Evolutionary conservation across 768 basidiomycete species (phyloP).

Genomic region (Kwoniella shandongensis): DNA sequence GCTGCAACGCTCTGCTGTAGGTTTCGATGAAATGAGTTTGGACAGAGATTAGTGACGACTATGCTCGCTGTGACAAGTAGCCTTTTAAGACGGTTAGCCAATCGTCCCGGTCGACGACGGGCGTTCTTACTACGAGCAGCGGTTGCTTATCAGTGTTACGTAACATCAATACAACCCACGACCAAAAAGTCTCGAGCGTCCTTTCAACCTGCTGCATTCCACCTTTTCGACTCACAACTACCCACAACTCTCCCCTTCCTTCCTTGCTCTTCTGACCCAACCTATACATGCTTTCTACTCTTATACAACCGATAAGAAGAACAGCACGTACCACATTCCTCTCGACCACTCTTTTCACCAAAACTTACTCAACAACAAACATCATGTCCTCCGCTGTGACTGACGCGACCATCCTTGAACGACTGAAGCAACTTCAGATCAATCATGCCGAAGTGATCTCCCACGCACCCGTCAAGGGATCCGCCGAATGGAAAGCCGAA

Average conservation of each 20-base stretch:
- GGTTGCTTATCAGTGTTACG: background rate
- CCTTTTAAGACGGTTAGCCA: no score
- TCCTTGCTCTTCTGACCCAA: background rate
- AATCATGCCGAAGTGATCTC: constrained; percentile 50
- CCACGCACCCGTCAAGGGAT: constrained; percentile 68
- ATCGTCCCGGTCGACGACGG: no score
- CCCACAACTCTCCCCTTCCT: background rate
- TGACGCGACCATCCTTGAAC: constrained; percentile 28
- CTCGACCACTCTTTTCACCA: background rate
- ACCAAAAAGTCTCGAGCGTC: background rate
- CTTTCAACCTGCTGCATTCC: background rate
- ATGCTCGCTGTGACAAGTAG: no score
- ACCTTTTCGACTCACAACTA: background rate
- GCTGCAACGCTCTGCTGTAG: no score
- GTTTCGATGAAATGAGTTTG: no score
- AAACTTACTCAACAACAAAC: background rate
- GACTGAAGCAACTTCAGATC: constrained; percentile 32
- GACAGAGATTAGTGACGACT: no score
- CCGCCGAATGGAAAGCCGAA: constrained; percentile 71
- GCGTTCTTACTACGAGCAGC: no score
- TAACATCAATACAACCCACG: background rate
- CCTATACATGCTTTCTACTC: constrained; percentile 12
- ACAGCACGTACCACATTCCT: constrained; percentile 1
- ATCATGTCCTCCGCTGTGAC: constrained; percentile 33
- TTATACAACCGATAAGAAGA: background rate